Base-by-base conservation (phyloP, 371 early-diverging fungal species). In the Mucor saturninus region DNA sequence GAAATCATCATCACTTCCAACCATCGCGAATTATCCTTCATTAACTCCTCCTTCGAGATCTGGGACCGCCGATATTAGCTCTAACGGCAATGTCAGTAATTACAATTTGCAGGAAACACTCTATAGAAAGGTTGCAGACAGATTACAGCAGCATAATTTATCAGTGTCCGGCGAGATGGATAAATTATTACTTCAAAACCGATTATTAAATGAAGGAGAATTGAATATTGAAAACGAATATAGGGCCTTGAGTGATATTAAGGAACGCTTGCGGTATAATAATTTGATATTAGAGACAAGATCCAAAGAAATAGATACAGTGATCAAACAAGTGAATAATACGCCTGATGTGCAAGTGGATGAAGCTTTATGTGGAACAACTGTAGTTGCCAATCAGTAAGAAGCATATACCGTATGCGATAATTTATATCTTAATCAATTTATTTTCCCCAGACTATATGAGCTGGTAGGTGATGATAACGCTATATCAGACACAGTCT, bases 401-500 rank as follows among this genome's bases (percentile, higher is more conserved):
- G 77, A 67, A 37, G 21, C 8, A 10, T 32, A 2, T 4, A 3
- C 8, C 11, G 11, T n/a, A 11, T 57, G n/a, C 32, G 14, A 42
- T 7, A 1, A 14, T 7, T 29, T 39, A 5, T 9, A 11, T 45
- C n/a, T 11, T 43, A 10, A n/a, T 35, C 40, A n/a, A n/a, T 14
- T 37, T 13, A 48, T 45, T 56, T 28, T 39, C 9, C 8, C 14
- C 70, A 92, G 93, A 61, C 75, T 95, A 45, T 86, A 94, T 62
- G 93, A 93, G 13, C 69, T 93, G 69, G 89, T 93, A 9, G 95
- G 93, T 13, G 95, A 95, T 59, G 95, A 94, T 48, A 89, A 90
- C 61, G 94, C 96, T 1, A 87, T 94, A 46, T 93, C 95, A 61
- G 97, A 97, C 60, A 86, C 93, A n/a, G 81, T 95, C 52, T 95